A percentile compares a stretch with the other conserved stretches of the same genome.
These are phyloP conservation scores for Capsicum chinense DNA, from an alignment of 257 asterid species.

Conservation along the genomic window DNA sequence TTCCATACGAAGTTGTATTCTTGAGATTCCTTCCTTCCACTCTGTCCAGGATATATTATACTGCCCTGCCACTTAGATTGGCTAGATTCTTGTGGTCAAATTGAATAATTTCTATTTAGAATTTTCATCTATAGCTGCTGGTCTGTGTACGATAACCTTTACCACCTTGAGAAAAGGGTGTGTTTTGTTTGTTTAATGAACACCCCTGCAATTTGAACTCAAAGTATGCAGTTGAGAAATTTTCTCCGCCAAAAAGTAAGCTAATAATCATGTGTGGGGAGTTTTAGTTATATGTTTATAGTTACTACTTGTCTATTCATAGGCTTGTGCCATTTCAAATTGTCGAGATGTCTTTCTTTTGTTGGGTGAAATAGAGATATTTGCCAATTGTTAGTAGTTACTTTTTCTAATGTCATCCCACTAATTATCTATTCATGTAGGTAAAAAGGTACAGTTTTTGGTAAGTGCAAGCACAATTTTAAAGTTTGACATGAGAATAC, in stretches of 20 bases:
- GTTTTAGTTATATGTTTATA: constrained; percentile 12
- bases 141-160: neutral
- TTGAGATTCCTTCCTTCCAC: neutral
- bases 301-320: neutral
- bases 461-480: neutral
- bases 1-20: neutral
- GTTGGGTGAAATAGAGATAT: neutral
- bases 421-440: neutral
- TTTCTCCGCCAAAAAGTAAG: neutral
- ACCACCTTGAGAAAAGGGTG: neutral
- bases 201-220: neutral
- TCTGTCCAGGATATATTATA: neutral
- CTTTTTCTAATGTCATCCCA: constrained; percentile 20
- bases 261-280: neutral
- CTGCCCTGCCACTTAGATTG: neutral
- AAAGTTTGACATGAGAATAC: neutral
- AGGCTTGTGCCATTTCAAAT: neutral
- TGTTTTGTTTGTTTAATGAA: neutral
- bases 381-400: constrained; percentile 8
- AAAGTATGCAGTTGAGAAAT: neutral
- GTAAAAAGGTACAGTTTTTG: neutral
- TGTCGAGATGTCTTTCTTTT: constrained; percentile 6
- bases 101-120: neutral
- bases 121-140: neutral
- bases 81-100: neutral